Evolutionary conservation across 2,329 filamentous ascomycete genomes (phyloP).

Genomic region (Lachnellula subtilissima): DNA sequence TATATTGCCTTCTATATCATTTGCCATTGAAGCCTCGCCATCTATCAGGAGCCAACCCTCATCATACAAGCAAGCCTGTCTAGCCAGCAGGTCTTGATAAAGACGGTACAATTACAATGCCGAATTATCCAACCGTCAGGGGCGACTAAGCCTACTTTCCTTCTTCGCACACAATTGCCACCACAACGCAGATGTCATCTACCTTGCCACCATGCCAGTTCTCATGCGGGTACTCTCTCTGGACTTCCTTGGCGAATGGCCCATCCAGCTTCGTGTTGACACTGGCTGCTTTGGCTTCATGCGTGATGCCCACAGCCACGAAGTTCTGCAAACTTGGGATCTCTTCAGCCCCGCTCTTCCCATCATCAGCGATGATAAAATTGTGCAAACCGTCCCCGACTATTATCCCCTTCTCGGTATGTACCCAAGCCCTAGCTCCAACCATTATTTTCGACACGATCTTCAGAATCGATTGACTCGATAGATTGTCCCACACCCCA

Average conservation of each 20-base stretch:
- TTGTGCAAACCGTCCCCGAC: constrained; percentile 56
- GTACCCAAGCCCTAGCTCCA: constrained; percentile 67
- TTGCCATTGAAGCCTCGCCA: constrained; percentile 3
- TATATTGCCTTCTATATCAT: neutral
- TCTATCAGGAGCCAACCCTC: neutral
- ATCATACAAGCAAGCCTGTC: neutral
- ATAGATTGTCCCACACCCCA: constrained; percentile 93
- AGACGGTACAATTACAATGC: neutral
- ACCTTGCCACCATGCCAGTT: constrained; percentile 89
- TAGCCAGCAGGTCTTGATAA: neutral
- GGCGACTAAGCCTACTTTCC: constrained; percentile 15
- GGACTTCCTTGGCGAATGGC: constrained; percentile 92
- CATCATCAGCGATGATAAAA: constrained; percentile 46
- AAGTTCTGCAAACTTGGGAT: constrained; percentile 63
- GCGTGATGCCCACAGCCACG: constrained; percentile 73
- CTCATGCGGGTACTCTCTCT: constrained; percentile 80
- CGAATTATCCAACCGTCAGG: neutral
- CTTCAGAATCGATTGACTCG: constrained; percentile 80
- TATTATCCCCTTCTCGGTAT: constrained; percentile 55
- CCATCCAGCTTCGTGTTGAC: constrained; percentile 77
- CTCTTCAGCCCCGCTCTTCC: constrained; percentile 31
- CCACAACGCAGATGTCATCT: constrained; percentile 89
- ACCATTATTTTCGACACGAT: constrained; percentile 76
- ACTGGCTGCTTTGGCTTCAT: constrained; percentile 80
- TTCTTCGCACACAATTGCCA: constrained; percentile 70